Conservation (phyloP, 176 grass and related monocot genomes). For the Avena sativa region DNA sequence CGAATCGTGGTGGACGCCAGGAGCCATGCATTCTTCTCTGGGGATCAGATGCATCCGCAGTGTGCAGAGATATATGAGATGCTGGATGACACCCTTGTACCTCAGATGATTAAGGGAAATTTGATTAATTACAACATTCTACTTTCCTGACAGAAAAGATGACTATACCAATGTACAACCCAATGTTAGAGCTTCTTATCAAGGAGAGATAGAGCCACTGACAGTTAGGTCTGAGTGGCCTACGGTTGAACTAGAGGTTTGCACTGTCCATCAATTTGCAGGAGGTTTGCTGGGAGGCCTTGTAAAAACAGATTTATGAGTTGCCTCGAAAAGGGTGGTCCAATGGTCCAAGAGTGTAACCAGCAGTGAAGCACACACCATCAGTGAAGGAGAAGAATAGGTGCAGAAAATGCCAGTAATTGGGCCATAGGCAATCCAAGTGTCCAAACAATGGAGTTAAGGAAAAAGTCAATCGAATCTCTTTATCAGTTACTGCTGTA, state of each 20-base stretch:
- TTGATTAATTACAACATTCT: not conserved
- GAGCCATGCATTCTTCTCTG: conserved; percentile 55
- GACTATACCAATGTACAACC: not conserved
- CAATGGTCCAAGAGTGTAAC: not conserved
- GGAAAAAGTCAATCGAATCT: not conserved
- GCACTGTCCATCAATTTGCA: not conserved
- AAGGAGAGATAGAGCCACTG: not conserved
- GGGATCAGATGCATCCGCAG: conserved; percentile 48
- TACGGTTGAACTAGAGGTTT: not conserved
- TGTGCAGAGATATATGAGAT: conserved; percentile 55
- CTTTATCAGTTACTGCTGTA: not conserved
- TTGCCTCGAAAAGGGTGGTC: not conserved
- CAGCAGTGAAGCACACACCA: not conserved
- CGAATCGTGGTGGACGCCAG: conserved; percentile 38
- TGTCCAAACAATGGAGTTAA: not conserved
- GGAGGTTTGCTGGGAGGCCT: not conserved
- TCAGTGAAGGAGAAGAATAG: not conserved
- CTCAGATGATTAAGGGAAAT: conserved; percentile 47
- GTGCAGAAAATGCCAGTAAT: not conserved
- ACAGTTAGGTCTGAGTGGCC: not conserved
- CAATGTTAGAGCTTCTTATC: not conserved
- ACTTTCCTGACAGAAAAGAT: not conserved
- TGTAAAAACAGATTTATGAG: not conserved
- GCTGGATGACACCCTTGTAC: conserved; percentile 48
- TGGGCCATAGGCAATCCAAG: not conserved